Conservation (phyloP, 805 yeast genomes). For the Cyberlindnera maclurae region DNA sequence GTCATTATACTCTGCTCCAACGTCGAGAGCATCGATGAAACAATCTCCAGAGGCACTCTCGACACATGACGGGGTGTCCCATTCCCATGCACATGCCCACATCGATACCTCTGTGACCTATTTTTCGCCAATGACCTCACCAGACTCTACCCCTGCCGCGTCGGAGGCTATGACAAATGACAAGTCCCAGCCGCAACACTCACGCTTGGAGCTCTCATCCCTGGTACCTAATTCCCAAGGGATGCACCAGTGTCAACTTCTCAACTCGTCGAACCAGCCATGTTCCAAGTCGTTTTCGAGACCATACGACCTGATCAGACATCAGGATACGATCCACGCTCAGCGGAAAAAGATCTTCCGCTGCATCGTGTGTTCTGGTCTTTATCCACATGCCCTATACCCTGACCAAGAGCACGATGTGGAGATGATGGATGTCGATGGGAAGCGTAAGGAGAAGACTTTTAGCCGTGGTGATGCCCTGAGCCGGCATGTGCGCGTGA, state of each 20-base stretch:
- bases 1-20: neutral
- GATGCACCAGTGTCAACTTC: constrained; percentile 47
- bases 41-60: neutral
- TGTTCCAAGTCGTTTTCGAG: constrained; percentile 83
- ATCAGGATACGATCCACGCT: constrained; percentile 95
- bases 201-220: neutral
- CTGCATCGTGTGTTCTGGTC: constrained; percentile 61
- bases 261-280: constrained; percentile 49
- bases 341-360: constrained; percentile 76
- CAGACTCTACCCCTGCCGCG: neutral
- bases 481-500: constrained; percentile 86
- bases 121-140: neutral
- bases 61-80: neutral
- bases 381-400: constrained; percentile 3
- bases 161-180: constrained; percentile 1
- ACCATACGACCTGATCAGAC: constrained; percentile 90
- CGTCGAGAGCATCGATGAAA: neutral
- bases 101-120: neutral
- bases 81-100: neutral
- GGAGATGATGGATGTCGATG: constrained; percentile 13
- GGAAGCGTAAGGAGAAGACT: constrained; percentile 49
- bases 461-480: constrained; percentile 93
- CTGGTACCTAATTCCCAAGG: constrained; percentile 4
- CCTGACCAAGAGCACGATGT: constrained; percentile 2
- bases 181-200: too few species aligned